Evolutionary conservation across 331 rosid genomes (phyloP), one percentile per base, ranked within the genome.

Genomic region (Pyrus hybrid): DNA sequence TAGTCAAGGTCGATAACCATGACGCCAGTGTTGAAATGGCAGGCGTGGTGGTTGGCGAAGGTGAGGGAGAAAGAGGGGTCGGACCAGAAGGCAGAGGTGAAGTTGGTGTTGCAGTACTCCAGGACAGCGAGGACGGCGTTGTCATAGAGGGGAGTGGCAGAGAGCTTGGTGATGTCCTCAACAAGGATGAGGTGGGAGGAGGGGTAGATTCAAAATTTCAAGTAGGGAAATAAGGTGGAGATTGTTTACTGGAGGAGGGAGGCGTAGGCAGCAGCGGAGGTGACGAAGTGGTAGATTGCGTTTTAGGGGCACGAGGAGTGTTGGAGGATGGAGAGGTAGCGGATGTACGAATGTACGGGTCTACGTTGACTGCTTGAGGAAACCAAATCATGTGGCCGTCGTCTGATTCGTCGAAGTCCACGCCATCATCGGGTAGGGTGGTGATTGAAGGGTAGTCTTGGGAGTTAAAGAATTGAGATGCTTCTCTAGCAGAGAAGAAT

Each of bases 301-400:
- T 91, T 93, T 20, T 89, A 87, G 0, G 98, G 98, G 45, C 95
- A 93, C 11, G 96, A 87, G 0, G 95, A 79, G 87, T 93, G 98
- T 69, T 94, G 77, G 75, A 47, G 6, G 16, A 89, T 87, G 3
- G 98, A 93, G 33, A 93, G 90, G 32, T 0, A 33, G 41, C 9
- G 0, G 9, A 33, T 33, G 37, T 33, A 33, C 2, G 0, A 2
- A 33, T 33, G 41, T 8, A 33, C 2, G 41, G 37, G 37, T 33
- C 37, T 33, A 33, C 37, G 37, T 33, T 33, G 37, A 33, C 2
- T 7, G 10, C 37, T 33, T 33, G 10, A 33, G 37, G 10, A 33
- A 0, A 8, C 33, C 21, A 22, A 41, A 41, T 41, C 47, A 41
- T 12, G 47, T 41, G 47, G 47, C 14, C 14, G 14, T 41, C 47